phyloP scores from a whole-genome alignment of 2,329 filamentous ascomycete species.

The Paraconiothyrium brasiliense region DNA sequence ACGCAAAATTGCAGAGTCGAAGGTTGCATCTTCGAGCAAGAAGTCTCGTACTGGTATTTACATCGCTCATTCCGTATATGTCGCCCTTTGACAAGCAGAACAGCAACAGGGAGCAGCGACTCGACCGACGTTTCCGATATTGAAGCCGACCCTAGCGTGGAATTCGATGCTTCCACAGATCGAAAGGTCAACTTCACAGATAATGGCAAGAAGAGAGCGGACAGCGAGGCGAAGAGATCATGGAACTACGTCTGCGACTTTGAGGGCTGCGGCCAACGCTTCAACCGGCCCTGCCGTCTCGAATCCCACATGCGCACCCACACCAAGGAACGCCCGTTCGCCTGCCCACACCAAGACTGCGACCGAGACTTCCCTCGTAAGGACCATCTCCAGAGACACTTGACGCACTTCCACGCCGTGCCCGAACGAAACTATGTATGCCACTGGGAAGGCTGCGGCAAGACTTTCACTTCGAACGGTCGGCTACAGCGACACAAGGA shows the following conservation, averaged over 20 bases:
- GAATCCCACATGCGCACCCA: constrained; percentile 82
- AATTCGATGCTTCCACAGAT: constrained; percentile 37
- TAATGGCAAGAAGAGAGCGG: constrained; percentile 37
- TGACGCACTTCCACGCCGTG: constrained; percentile 78
- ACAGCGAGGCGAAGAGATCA: constrained; percentile 61
- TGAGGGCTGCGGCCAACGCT: constrained; percentile 79
- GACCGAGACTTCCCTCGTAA: constrained; percentile 86
- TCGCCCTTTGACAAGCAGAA: background rate
- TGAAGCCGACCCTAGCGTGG: constrained; percentile 23
- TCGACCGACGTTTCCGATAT: background rate
- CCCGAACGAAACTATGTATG: constrained; percentile 74
- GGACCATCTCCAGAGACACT: constrained; percentile 85
- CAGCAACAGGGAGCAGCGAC: background rate
- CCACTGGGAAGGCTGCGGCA: constrained; percentile 75
- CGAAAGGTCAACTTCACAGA: constrained; percentile 39
- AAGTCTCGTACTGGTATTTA: constrained; percentile 37
- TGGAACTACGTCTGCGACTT: constrained; percentile 82
- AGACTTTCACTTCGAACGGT: constrained; percentile 82
- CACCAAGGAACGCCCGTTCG: constrained; percentile 82
- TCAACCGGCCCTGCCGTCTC: constrained; percentile 85
- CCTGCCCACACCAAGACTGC: constrained; percentile 75
- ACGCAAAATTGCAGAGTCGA: constrained; percentile 32
- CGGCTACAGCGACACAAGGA: constrained; percentile 78
- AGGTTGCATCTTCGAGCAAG: constrained; percentile 27
- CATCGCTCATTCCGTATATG: background rate